Conservation (phyloP, 1,139 yeast genomes). For the Protomyces pachydermus region DNA sequence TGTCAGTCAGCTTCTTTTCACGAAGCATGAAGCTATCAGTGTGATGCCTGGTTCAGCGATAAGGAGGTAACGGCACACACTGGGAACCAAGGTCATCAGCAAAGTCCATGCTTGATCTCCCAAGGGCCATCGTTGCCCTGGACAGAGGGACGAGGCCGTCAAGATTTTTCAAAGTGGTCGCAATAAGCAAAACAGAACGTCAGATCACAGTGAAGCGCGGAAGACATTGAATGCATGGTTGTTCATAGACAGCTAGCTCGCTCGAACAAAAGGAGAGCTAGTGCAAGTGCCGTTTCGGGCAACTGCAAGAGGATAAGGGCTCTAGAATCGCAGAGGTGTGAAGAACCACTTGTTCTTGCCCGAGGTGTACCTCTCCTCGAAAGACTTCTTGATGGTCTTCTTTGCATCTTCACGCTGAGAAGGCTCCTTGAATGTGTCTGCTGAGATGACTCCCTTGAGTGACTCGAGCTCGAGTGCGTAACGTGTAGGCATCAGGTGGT, state of each 20-base stretch:
- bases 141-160: not conserved
- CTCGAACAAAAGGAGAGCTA: not conserved
- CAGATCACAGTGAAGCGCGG: too few species aligned
- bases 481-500: constrained; percentile 99
- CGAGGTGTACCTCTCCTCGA: constrained; percentile 81
- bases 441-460: constrained; percentile 83
- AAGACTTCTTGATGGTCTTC: constrained; percentile 98
- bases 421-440: constrained; percentile 96
- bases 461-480: constrained; percentile 96
- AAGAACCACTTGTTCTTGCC: constrained; percentile 29
- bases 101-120: too few species aligned
- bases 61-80: too few species aligned
- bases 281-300: not conserved
- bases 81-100: too few species aligned
- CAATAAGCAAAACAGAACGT: too few species aligned
- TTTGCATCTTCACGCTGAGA: constrained; percentile 98
- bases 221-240: not conserved
- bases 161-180: too few species aligned
- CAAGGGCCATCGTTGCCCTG: too few species aligned
- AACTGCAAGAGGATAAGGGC: not conserved
- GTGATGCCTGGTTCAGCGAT: too few species aligned
- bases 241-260: not conserved
- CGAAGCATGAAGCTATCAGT: too few species aligned
- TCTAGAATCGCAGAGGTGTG: not conserved
- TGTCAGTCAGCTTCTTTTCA: too few species aligned